Base-by-base conservation (phyloP, 2,329 filamentous ascomycete genomes). In the Calycina herbarum region DNA sequence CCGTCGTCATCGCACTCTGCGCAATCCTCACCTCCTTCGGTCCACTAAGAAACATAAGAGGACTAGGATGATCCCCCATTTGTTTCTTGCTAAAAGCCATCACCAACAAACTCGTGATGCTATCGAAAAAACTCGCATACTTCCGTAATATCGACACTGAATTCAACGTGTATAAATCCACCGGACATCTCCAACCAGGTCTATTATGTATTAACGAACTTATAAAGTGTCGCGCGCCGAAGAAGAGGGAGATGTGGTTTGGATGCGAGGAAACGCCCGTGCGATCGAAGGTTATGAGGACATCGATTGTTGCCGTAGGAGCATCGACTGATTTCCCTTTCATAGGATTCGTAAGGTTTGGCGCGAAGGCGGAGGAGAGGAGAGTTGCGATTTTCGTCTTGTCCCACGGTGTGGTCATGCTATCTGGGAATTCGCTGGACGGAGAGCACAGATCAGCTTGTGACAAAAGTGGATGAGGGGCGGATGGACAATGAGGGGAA, bases 161-260 rank as follows among this genome's bases (percentile, higher is more conserved):
- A 0, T 86, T 89, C 45, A 99, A 83, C 0, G 92, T 94, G 79
- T 98, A 99, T 40, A 99, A 80, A 69, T 91, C 89, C 33, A 97
- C 87, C 2, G 93, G 93, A 71, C 85, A 87, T 1, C 86, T 80
- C 83, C 86, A 91, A 1, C 87, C 90, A 4, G 85, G 77, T 70
- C 86, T 83, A 64, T 85, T 84, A 60, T 84, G 83, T 77, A 89
- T 86, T 61, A 97, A 83, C 7, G 82, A 78, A 61, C 83, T 80
- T 63, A 96, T 77, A 77, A 97, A 98, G 59, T 85, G 78, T 57
- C 86, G 85, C 6, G 93, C 92, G 65, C 94, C 95, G 77, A 91
- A 85, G 80, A 93, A 93, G 8, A 98, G 86, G 5, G 93, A 93
- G 69, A 91, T 90, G 80, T 99, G 95, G 81, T 99, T 99, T 27